Conservation (phyloP, 768 basidiomycete species). For the Russula olivacea region DNA sequence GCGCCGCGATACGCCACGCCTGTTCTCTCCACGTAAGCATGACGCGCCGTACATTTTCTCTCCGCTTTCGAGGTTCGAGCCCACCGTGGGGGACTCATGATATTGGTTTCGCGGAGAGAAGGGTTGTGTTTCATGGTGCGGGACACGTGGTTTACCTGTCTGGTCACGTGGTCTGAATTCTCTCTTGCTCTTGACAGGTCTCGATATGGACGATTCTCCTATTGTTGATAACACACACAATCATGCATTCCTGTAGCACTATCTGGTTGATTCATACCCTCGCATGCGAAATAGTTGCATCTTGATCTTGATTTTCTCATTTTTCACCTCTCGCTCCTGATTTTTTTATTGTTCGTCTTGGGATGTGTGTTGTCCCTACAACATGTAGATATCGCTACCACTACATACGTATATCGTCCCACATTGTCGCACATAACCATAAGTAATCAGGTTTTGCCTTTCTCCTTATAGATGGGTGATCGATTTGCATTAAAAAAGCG, state of each 20-base stretch:
- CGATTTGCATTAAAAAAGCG: background rate
- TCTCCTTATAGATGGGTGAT: background rate
- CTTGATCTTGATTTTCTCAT: constrained; percentile 2
- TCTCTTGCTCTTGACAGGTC: background rate
- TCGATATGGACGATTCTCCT: constrained; percentile 14
- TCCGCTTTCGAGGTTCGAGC: constrained; percentile 27
- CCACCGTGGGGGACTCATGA: constrained; percentile 5
- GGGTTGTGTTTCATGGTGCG: constrained; percentile 1
- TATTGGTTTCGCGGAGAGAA: background rate
- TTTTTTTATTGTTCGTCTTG: constrained; percentile 3
- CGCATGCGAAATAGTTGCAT: constrained; percentile 12
- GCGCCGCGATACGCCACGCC: constrained; percentile 36
- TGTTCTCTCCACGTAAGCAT: constrained; percentile 36
- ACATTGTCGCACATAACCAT: background rate
- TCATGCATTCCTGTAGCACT: constrained; percentile 27
- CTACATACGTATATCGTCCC: background rate
- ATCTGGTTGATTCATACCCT: constrained; percentile 23
- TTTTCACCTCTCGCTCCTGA: background rate
- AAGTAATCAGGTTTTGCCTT: background rate
- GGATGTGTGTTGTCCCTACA: background rate
- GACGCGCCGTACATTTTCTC: constrained; percentile 31
- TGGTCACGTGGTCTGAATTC: background rate
- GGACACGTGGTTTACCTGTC: background rate
- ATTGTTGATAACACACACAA: constrained; percentile 17
- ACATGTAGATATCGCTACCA: background rate